Conservation (phyloP, 2,329 filamentous ascomycete species). For the Paecilomyces niveus region DNA sequence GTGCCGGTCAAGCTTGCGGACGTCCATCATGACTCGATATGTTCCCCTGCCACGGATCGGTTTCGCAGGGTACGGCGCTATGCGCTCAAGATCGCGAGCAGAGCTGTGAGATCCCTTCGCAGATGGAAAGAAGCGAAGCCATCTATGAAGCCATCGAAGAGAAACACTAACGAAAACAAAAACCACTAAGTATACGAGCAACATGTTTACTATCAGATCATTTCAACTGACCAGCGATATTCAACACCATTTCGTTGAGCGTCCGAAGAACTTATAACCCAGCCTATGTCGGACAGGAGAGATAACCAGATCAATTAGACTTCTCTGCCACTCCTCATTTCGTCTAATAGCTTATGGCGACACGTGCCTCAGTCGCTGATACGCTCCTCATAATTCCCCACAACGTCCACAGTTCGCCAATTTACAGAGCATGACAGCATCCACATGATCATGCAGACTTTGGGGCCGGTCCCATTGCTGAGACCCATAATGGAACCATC, state of each 20-base stretch:
- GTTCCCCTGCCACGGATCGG: slow-evolving; percentile 32
- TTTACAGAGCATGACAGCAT: slow-evolving; percentile 15
- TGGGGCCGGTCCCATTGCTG: slow-evolving; percentile 13
- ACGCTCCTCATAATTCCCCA: slow-evolving; percentile 18
- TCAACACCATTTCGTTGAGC: background rate
- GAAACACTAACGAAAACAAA: slow-evolving; percentile 22
- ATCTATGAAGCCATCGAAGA: slow-evolving; percentile 17
- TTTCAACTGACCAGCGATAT: background rate
- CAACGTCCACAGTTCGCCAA: slow-evolving; percentile 22
- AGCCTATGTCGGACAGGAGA: background rate
- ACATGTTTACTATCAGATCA: slow-evolving; percentile 23
- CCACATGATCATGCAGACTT: slow-evolving; percentile 18
- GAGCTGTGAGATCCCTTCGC: slow-evolving; percentile 4
- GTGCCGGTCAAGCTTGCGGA: slow-evolving; percentile 37
- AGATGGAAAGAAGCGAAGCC: background rate
- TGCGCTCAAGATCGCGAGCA: slow-evolving; percentile 22
- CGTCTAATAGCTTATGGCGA: slow-evolving; percentile 1
- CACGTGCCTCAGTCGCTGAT: slow-evolving; percentile 14
- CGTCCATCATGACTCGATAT: slow-evolving; percentile 42
- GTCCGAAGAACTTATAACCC: background rate
- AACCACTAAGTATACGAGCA: slow-evolving; percentile 21
- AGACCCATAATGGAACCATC: slow-evolving; percentile 12
- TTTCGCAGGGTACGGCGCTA: slow-evolving; percentile 30
- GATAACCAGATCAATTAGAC: background rate
- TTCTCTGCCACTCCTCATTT: background rate